These are phyloP conservation scores for Syzygium aqueum DNA, from an alignment of 345 rosid genomes.

Conservation along the genomic window DNA sequence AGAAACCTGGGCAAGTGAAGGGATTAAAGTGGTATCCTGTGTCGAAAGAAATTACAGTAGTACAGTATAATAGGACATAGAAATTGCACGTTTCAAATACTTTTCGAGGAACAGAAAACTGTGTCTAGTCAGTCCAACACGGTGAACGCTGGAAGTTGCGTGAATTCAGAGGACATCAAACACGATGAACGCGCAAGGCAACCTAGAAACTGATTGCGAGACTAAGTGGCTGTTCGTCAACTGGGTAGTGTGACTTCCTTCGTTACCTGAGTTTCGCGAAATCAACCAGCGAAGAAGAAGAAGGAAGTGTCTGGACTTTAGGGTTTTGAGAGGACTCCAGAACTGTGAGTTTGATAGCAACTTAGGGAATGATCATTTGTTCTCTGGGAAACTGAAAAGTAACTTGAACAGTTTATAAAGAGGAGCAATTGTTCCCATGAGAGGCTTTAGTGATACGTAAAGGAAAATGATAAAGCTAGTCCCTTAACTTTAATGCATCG, in stretches of 20 bases:
- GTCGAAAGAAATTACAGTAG: neutral
- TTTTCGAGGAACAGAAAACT: neutral
- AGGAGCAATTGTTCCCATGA: no score
- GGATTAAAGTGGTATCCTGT: neutral
- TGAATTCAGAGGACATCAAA: neutral
- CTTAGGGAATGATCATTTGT: neutral
- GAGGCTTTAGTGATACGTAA: no score
- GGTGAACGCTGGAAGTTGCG: neutral
- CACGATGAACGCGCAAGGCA: neutral
- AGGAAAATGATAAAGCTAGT: no score
- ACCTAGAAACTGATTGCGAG: neutral
- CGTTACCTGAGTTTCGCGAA: neutral
- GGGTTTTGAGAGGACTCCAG: neutral
- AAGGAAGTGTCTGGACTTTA: accelerated
- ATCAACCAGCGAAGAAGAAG: neutral
- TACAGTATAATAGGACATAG: neutral
- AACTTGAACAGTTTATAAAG: neutral
- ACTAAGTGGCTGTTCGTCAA: neutral
- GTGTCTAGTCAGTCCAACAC: neutral
- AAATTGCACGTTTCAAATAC: neutral
- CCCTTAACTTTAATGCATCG: no score
- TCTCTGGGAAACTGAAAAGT: neutral
- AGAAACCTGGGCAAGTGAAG: neutral
- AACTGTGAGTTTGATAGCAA: neutral
- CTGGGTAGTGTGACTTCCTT: neutral